Evolutionary conservation across 176 grass and related monocot genomes (phyloP), one percentile per base, ranked within the genome.

Genomic region (Carex cristatella): DNA sequence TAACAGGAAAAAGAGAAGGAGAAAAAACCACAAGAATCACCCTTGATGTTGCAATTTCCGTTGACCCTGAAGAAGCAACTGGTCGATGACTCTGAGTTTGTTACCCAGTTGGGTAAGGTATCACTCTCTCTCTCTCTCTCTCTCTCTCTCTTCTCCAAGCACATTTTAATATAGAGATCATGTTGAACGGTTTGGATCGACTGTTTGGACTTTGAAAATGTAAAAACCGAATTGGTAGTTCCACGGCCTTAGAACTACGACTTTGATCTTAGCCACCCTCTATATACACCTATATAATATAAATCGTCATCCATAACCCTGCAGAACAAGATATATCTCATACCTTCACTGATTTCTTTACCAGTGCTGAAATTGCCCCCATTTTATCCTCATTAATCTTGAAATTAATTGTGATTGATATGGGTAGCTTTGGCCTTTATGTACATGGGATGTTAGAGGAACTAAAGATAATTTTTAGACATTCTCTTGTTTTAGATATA

Each of bases 61-160:
- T 83, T 90, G 71, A 89, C 89, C 49, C 80, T 98, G 37, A 98
- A 98, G 89, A 98, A 98, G 77, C 95, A 98, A 85, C 85, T 98
- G 69, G 89, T 93, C 81, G 95, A 98, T 89, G 95, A 98, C 85
- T 88, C 88, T 85, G 95, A 98, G 69, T 89, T 88, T 92, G 92
- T 98, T 53, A 92, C 93, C 69, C 95, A 95, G 86, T 54, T 98
- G 88, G 95, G 93, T 86, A 98, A 98, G 95, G 95, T 98, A 94
- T 81, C 77, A 65, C 65, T 16, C 81, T 85, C 40, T 86, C 55
- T 84, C 4, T 78, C 85, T 55, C 4, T 69, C 40, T 49, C 80
- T 70, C 65, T 16, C 81, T 86, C 54, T 83, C 4, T 77, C 10
- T 69, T 31, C 38, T 40, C 38, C 38, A 5, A 5, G 38, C 38